phyloP scores from a whole-genome alignment of 345 rosid species.

The Euphorbia peplus region DNA sequence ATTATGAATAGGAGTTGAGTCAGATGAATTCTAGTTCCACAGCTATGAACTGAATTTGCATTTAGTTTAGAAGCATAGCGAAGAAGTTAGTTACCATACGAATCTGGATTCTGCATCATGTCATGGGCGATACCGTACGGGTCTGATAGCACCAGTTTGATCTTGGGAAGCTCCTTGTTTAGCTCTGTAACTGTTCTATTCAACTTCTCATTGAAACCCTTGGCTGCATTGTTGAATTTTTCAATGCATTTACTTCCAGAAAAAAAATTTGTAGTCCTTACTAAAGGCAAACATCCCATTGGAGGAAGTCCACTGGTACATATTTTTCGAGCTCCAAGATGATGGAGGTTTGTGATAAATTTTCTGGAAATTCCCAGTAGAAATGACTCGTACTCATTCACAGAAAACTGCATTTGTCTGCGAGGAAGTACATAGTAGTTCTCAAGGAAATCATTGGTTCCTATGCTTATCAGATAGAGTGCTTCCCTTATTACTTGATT shows the following conservation, averaged over 20 bases:
- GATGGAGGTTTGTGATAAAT: not conserved
- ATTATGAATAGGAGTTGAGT: not conserved
- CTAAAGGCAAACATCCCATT: constrained; percentile 22
- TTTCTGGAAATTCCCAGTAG: constrained; percentile 9
- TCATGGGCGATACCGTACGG: constrained; percentile 39
- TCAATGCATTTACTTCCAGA: constrained; percentile 4
- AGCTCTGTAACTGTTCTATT: constrained; percentile 29
- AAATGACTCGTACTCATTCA: constrained; percentile 10
- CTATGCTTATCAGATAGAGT: constrained; percentile 15
- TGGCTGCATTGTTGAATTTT: constrained; percentile 14
- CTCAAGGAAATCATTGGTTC: constrained; percentile 23
- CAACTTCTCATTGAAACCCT: constrained; percentile 31
- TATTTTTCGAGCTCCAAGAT: constrained; percentile 18
- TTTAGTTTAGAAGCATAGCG: not conserved
- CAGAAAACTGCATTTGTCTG: constrained; percentile 5
- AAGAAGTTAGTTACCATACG: constrained; percentile 8
- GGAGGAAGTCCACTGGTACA: constrained; percentile 13
- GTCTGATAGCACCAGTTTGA: constrained; percentile 40
- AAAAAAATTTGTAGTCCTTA: constrained; percentile 15
- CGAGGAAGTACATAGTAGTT: constrained; percentile 9
- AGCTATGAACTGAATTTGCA: not conserved
- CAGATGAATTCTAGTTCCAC: not conserved
- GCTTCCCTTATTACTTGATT: constrained; percentile 10
- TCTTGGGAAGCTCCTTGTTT: constrained; percentile 39
- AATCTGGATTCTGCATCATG: constrained; percentile 26